phyloP scores from a whole-genome alignment of 1,284 basidiomycete genomes.

The Porphyrellus sp. region DNA sequence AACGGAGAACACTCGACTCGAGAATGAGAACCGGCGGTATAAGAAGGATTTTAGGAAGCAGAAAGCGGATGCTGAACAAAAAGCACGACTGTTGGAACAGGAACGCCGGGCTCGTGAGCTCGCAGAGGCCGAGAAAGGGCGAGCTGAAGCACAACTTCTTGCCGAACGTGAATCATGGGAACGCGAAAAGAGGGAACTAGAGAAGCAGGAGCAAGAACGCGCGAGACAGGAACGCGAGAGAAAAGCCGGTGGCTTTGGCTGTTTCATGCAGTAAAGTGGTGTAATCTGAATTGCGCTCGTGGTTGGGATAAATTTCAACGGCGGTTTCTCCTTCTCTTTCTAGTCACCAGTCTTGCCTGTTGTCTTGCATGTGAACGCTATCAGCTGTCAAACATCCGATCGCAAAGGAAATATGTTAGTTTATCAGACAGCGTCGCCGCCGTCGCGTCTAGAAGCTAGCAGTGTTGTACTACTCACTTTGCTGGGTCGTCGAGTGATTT shows the following conservation, averaged over 20 bases:
- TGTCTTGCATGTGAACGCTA: too few relatives aligned
- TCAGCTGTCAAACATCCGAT: too few relatives aligned
- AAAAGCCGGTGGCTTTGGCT: neutral
- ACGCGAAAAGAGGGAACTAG: conserved; percentile 9
- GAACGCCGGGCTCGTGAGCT: conserved; percentile 22
- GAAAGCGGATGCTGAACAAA: conserved; percentile 20
- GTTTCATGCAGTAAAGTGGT: conserved; percentile 10
- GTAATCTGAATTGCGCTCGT: neutral
- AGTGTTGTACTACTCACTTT: too few relatives aligned
- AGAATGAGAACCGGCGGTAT: conserved; percentile 26
- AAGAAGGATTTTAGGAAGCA: conserved; percentile 18
- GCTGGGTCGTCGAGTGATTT: too few relatives aligned
- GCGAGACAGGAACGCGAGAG: conserved; percentile 7
- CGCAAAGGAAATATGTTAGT: too few relatives aligned
- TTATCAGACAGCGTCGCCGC: too few relatives aligned
- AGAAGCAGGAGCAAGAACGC: conserved; percentile 2
- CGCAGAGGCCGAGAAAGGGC: conserved; percentile 20
- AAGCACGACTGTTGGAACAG: conserved; percentile 12
- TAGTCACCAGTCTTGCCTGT: neutral
- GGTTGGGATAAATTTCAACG: neutral
- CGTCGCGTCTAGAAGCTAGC: too few relatives aligned
- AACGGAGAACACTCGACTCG: conserved; percentile 32
- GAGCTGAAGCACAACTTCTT: conserved; percentile 20
- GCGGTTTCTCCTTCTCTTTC: neutral
- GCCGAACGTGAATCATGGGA: conserved; percentile 14